Evolutionary conservation across 768 basidiomycete species (phyloP).

Genomic region (Russula dissimulans): DNA sequence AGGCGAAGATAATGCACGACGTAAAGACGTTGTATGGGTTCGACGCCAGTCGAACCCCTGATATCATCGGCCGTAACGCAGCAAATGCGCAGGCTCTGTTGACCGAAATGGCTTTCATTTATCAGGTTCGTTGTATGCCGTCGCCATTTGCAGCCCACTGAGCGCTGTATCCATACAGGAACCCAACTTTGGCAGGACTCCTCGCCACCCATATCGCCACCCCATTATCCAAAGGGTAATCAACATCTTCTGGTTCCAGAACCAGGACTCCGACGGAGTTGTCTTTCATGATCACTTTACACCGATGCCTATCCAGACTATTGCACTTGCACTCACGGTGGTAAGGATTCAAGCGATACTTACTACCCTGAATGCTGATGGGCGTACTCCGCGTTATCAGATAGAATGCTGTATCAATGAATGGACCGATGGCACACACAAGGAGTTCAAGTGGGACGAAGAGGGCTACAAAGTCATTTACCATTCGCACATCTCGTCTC

Average conservation of each 20-base stretch:
- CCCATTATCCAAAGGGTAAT: constrained; percentile 2
- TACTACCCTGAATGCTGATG: neutral
- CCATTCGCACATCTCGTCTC: no score
- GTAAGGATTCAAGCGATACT: neutral
- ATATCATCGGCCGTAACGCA: neutral
- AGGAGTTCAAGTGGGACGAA: no score
- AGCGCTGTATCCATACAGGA: neutral
- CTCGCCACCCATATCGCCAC: neutral
- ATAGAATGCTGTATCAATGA: neutral
- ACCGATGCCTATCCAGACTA: neutral
- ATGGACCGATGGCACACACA: no score
- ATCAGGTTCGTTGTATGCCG: neutral
- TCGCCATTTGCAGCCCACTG: neutral
- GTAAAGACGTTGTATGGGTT: neutral
- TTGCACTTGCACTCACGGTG: neutral
- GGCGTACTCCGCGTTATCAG: neutral
- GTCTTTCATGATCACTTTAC: neutral
- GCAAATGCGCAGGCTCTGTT: neutral
- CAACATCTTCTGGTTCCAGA: constrained; percentile 16
- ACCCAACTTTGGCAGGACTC: neutral
- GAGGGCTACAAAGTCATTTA: no score
- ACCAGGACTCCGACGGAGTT: neutral
- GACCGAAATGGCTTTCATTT: constrained; percentile 1
- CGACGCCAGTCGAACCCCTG: neutral
- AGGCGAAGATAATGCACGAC: neutral